Percentiles rank a stretch among this genome's conserved stretches.
Evolutionary conservation across 2,329 filamentous ascomycete species (phyloP).

Genomic region (Neofusicoccum parvum): DNA sequence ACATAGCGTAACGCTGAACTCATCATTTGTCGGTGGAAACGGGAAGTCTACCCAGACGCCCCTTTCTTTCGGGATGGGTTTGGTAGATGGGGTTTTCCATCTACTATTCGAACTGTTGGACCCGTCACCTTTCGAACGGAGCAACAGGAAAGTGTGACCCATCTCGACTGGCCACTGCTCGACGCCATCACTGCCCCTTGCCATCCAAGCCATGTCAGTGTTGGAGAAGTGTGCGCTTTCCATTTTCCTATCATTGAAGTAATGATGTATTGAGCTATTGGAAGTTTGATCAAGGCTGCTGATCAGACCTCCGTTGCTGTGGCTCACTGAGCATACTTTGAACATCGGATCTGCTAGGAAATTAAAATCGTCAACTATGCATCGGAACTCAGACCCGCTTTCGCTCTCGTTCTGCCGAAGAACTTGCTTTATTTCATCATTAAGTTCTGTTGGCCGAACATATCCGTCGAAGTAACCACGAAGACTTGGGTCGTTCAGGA

Average conservation of each 20-base stretch:
- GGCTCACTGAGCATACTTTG: not conserved
- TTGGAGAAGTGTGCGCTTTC: too few relatives aligned
- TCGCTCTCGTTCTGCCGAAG: not conserved
- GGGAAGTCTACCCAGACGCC: too few relatives aligned
- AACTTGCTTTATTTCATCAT: not conserved
- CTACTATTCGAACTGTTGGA: not conserved
- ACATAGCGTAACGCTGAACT: too few relatives aligned
- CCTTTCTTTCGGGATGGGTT: too few relatives aligned
- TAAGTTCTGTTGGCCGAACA: not conserved
- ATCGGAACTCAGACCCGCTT: not conserved
- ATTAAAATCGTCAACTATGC: not conserved
- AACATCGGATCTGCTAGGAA: not conserved
- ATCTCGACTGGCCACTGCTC: not conserved
- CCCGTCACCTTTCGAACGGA: not conserved
- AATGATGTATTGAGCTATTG: not conserved
- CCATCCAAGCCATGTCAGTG: not conserved
- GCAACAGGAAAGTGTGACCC: not conserved
- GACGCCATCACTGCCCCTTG: not conserved
- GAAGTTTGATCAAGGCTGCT: slow-evolving; percentile 2
- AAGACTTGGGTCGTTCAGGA: too few relatives aligned
- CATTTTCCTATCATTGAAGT: not conserved
- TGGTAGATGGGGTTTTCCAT: not conserved
- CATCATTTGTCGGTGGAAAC: too few relatives aligned
- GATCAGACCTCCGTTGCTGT: not conserved
- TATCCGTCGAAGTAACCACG: not conserved